phyloP scores from a whole-genome alignment of 176 grass and related monocot species.

The Canna indica region DNA sequence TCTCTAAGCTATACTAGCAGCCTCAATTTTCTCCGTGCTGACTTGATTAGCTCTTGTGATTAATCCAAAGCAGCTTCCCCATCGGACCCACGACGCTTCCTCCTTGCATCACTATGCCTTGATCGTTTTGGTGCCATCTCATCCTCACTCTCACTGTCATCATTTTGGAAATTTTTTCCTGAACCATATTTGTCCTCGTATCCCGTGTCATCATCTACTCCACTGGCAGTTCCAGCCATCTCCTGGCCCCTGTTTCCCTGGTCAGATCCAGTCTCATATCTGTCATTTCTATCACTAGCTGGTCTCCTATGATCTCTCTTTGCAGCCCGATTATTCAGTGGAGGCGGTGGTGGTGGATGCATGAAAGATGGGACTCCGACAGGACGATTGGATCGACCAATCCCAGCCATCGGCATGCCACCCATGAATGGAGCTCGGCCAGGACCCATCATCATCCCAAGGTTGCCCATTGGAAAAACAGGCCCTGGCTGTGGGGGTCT shows the following conservation, averaged over 20 bases:
- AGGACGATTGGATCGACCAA: constrained; percentile 62
- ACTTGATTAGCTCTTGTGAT: neutral
- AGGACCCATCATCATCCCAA: constrained; percentile 85
- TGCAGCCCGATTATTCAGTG: constrained; percentile 21
- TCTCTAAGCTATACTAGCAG: neutral
- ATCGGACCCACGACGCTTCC: constrained; percentile 13
- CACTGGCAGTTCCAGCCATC: constrained; percentile 25
- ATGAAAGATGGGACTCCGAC: constrained; percentile 61
- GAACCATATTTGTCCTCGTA: constrained; percentile 32
- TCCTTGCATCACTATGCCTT: constrained; percentile 41
- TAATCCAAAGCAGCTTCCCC: constrained; percentile 17
- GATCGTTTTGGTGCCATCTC: constrained; percentile 70
- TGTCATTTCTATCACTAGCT: constrained; percentile 38
- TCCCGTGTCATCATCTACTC: constrained; percentile 26
- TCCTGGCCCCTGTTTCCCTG: constrained; percentile 56
- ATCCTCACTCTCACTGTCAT: constrained; percentile 76
- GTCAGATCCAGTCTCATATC: constrained; percentile 51
- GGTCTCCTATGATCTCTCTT: constrained; percentile 62
- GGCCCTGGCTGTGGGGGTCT: constrained; percentile 48
- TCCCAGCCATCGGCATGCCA: constrained; percentile 56
- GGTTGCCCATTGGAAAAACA: constrained; percentile 50
- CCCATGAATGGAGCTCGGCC: constrained; percentile 63
- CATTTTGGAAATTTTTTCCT: constrained; percentile 38
- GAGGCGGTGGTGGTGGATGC: constrained; percentile 28
- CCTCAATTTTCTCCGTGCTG: neutral